phyloP scores from a whole-genome alignment of 2,329 filamentous ascomycete species.

The Penicillium sp. region DNA sequence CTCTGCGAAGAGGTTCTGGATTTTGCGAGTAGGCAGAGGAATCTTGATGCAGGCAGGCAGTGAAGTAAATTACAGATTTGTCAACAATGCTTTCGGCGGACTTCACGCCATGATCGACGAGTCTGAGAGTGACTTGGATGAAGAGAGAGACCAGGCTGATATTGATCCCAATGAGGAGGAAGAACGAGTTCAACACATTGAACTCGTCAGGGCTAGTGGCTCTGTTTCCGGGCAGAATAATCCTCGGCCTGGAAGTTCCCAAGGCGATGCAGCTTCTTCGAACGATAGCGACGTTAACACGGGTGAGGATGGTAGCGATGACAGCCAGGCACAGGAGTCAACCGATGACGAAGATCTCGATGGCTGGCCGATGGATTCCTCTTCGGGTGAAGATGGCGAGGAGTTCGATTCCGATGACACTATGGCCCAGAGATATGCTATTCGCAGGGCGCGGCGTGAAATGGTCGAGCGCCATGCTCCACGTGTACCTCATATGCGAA shows the following conservation, averaged over 20 bases:
- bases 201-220: constrained; percentile 20
- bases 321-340: constrained; percentile 16
- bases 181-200: constrained; percentile 39
- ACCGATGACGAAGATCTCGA: constrained; percentile 8
- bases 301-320: neutral
- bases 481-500: constrained; percentile 55
- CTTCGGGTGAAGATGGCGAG: constrained; percentile 20
- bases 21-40: constrained; percentile 57
- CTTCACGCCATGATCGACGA: constrained; percentile 45
- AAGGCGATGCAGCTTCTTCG: neutral
- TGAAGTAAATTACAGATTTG: constrained; percentile 55
- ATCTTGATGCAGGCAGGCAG: constrained; percentile 57
- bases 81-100: constrained; percentile 62
- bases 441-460: constrained; percentile 48
- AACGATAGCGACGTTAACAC: neutral
- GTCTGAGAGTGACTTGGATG: constrained; percentile 35
- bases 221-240: neutral
- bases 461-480: constrained; percentile 55
- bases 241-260: neutral
- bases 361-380: neutral
- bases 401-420: constrained; percentile 28
- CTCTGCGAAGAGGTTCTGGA: constrained; percentile 53
- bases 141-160: constrained; percentile 49
- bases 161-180: constrained; percentile 49
- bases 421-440: constrained; percentile 49